phyloP scores from a whole-genome alignment of 1,284 basidiomycete species.

The Apiotrichum domesticum region DNA sequence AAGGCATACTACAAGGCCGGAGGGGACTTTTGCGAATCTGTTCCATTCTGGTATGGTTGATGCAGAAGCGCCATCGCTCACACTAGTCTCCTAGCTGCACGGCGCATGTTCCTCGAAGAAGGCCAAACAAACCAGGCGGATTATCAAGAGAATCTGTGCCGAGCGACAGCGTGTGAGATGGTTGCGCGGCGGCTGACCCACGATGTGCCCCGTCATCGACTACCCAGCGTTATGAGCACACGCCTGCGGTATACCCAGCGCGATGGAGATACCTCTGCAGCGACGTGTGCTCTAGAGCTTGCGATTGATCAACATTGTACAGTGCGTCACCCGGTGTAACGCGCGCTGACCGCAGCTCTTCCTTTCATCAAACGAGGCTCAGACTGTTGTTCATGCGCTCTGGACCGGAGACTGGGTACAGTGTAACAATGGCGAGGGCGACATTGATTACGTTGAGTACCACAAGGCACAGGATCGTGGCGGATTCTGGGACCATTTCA shows the following conservation, averaged over 20 bases:
- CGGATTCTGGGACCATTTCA: slow-evolving; percentile 62
- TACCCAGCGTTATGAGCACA: slow-evolving; percentile 63
- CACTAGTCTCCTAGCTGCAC: slow-evolving; percentile 64
- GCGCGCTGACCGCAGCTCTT: slow-evolving; percentile 56
- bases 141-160: slow-evolving; percentile 73
- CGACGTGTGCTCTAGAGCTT: slow-evolving; percentile 68
- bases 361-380: slow-evolving; percentile 77
- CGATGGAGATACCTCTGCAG: slow-evolving; percentile 70
- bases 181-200: slow-evolving; percentile 77
- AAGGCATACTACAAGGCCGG: slow-evolving; percentile 48
- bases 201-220: slow-evolving; percentile 56
- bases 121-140: slow-evolving; percentile 55
- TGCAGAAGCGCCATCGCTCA: slow-evolving; percentile 42
- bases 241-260: slow-evolving; percentile 65
- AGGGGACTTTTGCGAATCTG: slow-evolving; percentile 65
- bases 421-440: slow-evolving; percentile 46
- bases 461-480: slow-evolving; percentile 32
- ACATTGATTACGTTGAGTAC: slow-evolving; percentile 48
- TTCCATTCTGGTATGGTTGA: slow-evolving; percentile 46
- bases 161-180: slow-evolving; percentile 82
- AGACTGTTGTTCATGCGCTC: slow-evolving; percentile 57
- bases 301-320: slow-evolving; percentile 68
- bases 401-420: slow-evolving; percentile 84
- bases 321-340: slow-evolving; percentile 17
- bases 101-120: slow-evolving; percentile 64